Base-by-base conservation (phyloP, 495 filamentous ascomycete genomes). In the Penicillium herquei region DNA sequence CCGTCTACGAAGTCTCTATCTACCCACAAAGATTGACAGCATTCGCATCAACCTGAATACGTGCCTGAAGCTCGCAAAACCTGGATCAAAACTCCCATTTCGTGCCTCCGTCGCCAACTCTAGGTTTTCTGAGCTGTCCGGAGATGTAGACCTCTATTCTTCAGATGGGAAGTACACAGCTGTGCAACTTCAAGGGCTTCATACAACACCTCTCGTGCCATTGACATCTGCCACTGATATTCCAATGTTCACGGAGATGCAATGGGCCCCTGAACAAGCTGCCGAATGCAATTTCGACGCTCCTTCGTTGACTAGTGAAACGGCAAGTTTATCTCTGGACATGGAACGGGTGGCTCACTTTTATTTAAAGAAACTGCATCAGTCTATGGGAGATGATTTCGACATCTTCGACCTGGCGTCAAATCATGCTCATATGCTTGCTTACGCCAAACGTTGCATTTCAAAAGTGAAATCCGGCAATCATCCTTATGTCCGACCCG, bases 11-110 rank as follows among this genome's bases (percentile, higher is more conserved):
- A 52, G 51, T 56, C 26, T 66, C 52, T 56, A 57, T 54, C 39
- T 65, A 17, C 47, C 70, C 37, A 51, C 66, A 66, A 35, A 18
- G 66, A 76, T 82, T 41, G 77, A 81, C 32, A 64, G 77, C 6
- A 59, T 84, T 14, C 71, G 70, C 31, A 45, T 71, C 18, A 75
- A 80, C 9, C 76, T 70, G 1, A 14, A 8, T 8, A 26, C 16
- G 1, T 66, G 54, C 32, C 37, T 32, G 14, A 17, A 39, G 11
- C 31, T 52, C 2, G 59, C 54, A 9, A 50, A 51, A 0, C 58
- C 57, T 0, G 65, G 57, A 2, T 39, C 46, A 11, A 11, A 49
- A 10, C 39, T 68, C 17, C 57, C 52, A 6, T 69, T 69, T 7
- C 46, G 49, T 17, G 59, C 66, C 3, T 52, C 58, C 0, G 58